These are phyloP conservation scores for Fusarium duplospermum DNA, from an alignment of 2,329 filamentous ascomycete species.

Conservation along the genomic window DNA sequence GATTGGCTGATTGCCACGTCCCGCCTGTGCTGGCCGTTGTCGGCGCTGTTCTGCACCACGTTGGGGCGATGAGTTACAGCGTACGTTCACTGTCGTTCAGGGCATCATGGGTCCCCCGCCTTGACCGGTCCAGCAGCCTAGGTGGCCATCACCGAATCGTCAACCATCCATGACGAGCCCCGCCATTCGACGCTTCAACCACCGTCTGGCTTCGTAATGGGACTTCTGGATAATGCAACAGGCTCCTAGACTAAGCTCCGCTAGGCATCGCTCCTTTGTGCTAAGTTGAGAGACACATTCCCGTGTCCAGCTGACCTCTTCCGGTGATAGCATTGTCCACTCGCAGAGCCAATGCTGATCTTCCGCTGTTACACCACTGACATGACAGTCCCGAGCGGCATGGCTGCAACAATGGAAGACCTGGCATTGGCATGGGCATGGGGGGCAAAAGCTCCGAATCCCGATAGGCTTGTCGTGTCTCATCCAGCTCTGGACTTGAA, in stretches of 20 bases:
- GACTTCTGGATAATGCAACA: constrained; percentile 8
- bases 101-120: constrained; percentile 16
- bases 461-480: constrained; percentile 17
- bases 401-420: constrained; percentile 25
- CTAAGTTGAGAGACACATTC: constrained; percentile 21
- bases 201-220: constrained; percentile 4
- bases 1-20: constrained; percentile 25
- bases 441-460: constrained; percentile 11
- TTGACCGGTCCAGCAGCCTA: background rate
- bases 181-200: constrained; percentile 13
- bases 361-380: constrained; percentile 36
- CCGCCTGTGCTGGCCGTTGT: constrained; percentile 29
- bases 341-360: constrained; percentile 17
- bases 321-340: constrained; percentile 20
- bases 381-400: constrained; percentile 21
- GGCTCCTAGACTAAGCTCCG: constrained; percentile 25
- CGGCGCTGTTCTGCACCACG: constrained; percentile 26
- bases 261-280: constrained; percentile 21
- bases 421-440: constrained; percentile 13
- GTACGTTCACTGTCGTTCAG: constrained; percentile 13
- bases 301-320: constrained; percentile 36
- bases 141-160: background rate
- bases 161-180: constrained; percentile 8
- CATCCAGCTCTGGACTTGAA: constrained; percentile 1
- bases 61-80: constrained; percentile 1